Evolutionary conservation across 176 grass and related monocot genomes (phyloP).

Genomic region (Alopecurus myosuroides): DNA sequence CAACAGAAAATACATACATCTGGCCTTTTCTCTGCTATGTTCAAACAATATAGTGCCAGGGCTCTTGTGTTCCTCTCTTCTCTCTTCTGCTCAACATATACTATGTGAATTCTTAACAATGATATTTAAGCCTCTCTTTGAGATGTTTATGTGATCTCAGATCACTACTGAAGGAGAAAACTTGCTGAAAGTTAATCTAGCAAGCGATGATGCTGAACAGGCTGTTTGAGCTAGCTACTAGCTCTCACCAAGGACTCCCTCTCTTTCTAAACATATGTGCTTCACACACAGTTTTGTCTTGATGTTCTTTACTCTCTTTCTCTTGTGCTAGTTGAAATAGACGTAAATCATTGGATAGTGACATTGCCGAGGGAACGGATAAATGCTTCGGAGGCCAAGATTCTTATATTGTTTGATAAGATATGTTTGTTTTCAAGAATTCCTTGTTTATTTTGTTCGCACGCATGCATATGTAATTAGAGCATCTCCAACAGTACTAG

Average conservation of each 20-base stretch:
- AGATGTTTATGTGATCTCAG: background rate
- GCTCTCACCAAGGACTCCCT: no score
- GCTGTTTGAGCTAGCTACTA: conserved; percentile 36
- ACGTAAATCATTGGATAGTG: no score
- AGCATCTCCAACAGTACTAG: no score
- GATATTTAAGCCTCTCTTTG: background rate
- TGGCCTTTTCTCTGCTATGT: conserved; percentile 55
- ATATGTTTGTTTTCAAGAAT: conserved; percentile 5
- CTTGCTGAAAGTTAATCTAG: conserved; percentile 37
- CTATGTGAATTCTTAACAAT: conserved; percentile 55
- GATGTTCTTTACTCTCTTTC: no score
- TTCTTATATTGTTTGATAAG: background rate
- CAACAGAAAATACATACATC: conserved; percentile 39
- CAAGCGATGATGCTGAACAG: conserved; percentile 69
- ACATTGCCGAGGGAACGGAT: no score
- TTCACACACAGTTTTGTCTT: no score
- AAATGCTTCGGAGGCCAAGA: no score
- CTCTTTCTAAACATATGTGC: no score
- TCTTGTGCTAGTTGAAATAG: no score
- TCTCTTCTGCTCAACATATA: conserved; percentile 46
- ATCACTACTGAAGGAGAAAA: conserved; percentile 28
- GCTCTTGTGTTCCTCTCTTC: conserved; percentile 39
- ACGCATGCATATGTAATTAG: no score
- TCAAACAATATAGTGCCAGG: conserved; percentile 46
- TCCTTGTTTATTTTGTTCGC: no score